Evolutionary conservation across 257 asterid species (phyloP).

Genomic region (Gentiana macrophylla): DNA sequence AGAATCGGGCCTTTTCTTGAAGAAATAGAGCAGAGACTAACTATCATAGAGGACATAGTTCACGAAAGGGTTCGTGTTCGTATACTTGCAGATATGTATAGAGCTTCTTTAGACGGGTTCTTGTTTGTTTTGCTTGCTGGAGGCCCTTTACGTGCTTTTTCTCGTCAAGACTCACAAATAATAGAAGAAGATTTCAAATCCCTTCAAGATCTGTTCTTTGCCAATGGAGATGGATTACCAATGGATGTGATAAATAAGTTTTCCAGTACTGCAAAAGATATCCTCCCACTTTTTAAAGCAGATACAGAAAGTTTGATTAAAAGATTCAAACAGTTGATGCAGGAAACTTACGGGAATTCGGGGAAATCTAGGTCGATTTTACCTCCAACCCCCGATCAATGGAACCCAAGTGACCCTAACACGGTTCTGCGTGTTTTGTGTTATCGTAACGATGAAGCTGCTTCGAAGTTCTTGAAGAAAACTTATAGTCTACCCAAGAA

Average conservation of each 20-base stretch:
- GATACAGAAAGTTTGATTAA: slow-evolving; percentile 72
- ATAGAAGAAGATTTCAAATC: slow-evolving; percentile 87
- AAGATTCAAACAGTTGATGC: slow-evolving; percentile 46
- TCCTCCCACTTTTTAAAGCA: slow-evolving; percentile 59
- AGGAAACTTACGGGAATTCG: slow-evolving; percentile 67
- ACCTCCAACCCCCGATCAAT: slow-evolving; percentile 90
- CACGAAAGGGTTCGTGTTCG: slow-evolving; percentile 70
- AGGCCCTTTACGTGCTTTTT: slow-evolving; percentile 70
- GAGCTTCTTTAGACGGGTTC: slow-evolving; percentile 87
- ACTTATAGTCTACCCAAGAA: slow-evolving; percentile 86
- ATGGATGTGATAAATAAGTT: slow-evolving; percentile 57
- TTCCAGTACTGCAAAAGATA: slow-evolving; percentile 52
- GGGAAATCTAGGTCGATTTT: slow-evolving; percentile 76
- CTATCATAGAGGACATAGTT: slow-evolving; percentile 61
- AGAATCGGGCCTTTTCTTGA: slow-evolving; percentile 80
- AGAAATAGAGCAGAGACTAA: slow-evolving; percentile 60
- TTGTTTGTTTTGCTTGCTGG: slow-evolving; percentile 84
- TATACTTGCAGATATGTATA: slow-evolving; percentile 70
- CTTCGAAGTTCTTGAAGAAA: slow-evolving; percentile 86
- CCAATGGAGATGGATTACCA: slow-evolving; percentile 88
- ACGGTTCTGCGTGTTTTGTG: slow-evolving; percentile 79
- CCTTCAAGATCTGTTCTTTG: slow-evolving; percentile 78
- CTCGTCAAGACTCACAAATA: slow-evolving; percentile 52
- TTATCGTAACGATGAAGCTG: slow-evolving; percentile 82
- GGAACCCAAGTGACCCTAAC: slow-evolving; percentile 86